Evolutionary conservation across 352 stramenopile species (phyloP).

Genomic region (Phytophthora lateralis): DNA sequence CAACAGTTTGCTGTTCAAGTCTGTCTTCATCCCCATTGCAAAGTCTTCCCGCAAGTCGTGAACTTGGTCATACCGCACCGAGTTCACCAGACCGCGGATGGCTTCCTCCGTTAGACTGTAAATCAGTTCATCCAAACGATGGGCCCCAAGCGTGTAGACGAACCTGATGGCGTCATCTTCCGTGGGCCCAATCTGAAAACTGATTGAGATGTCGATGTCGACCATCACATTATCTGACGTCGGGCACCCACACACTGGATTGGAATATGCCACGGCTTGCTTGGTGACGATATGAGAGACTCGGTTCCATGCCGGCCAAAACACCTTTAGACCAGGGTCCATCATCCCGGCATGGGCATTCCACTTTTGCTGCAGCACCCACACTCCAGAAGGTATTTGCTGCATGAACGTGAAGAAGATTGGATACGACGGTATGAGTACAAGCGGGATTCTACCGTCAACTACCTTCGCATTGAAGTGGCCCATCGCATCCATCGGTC

Average conservation of each 20-base stretch:
- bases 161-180: slow-evolving; percentile 73
- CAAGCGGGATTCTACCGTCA: slow-evolving; percentile 53
- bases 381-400: slow-evolving; percentile 56
- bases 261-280: slow-evolving; percentile 75
- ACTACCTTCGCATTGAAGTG: slow-evolving; percentile 51
- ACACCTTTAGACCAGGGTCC: slow-evolving; percentile 66
- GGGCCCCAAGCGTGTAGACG: slow-evolving; percentile 73
- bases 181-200: slow-evolving; percentile 77
- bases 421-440: slow-evolving; percentile 54
- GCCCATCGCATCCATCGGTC: slow-evolving; percentile 47
- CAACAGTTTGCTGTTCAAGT: slow-evolving; percentile 66
- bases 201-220: slow-evolving; percentile 81
- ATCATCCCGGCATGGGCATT: slow-evolving; percentile 72
- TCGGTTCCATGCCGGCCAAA: slow-evolving; percentile 72
- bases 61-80: slow-evolving; percentile 72
- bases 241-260: slow-evolving; percentile 60
- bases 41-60: slow-evolving; percentile 80
- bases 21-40: slow-evolving; percentile 74
- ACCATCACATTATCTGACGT: slow-evolving; percentile 86
- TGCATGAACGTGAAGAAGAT: slow-evolving; percentile 49
- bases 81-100: slow-evolving; percentile 74
- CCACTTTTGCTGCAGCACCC: slow-evolving; percentile 81
- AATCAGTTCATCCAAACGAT: slow-evolving; percentile 74
- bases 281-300: slow-evolving; percentile 85
- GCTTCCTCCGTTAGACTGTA: slow-evolving; percentile 69